Evolutionary conservation across 2,329 filamentous ascomycete genomes (phyloP).

Genomic region (Pseudocercospora cruenta): DNA sequence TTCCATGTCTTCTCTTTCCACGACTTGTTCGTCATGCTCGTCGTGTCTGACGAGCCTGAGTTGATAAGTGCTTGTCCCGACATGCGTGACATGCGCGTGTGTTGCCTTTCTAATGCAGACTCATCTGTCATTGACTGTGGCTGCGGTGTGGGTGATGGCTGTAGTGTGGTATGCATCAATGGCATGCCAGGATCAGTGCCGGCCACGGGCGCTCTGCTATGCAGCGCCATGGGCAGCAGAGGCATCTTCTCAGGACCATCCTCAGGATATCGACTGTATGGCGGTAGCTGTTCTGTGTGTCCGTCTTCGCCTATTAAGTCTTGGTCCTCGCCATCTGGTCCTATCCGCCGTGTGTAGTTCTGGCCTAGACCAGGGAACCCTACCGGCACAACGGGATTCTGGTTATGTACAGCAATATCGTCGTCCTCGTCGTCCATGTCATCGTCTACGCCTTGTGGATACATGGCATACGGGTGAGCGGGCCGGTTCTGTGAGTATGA

Average conservation of each 20-base stretch:
- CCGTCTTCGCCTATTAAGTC: constrained; percentile 87
- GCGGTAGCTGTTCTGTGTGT: constrained; percentile 87
- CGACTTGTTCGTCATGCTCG: constrained; percentile 30
- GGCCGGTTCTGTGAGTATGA: constrained; percentile 53
- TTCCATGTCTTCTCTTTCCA: constrained; percentile 45
- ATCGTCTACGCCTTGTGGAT: constrained; percentile 74
- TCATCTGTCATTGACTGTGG: constrained; percentile 42
- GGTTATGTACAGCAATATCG: constrained; percentile 37
- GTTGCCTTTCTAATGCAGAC: constrained; percentile 28
- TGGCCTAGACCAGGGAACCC: constrained; percentile 72
- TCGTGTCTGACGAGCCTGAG: constrained; percentile 9
- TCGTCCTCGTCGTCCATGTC: constrained; percentile 54
- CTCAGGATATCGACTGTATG: constrained; percentile 87
- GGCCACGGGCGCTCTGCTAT: constrained; percentile 39
- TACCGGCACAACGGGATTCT: constrained; percentile 57
- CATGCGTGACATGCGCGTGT: constrained; percentile 13
- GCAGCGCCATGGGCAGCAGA: constrained; percentile 41
- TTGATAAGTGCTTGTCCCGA: constrained; percentile 13
- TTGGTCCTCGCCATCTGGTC: constrained; percentile 82
- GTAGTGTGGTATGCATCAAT: constrained; percentile 39
- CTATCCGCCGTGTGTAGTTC: constrained; percentile 70
- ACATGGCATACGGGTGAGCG: constrained; percentile 84
- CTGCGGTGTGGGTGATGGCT: constrained; percentile 34
- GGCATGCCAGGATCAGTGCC: constrained; percentile 40
- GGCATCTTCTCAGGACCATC: constrained; percentile 61